Conservation (phyloP, 306 rosid species). For the Rosa multiflora region DNA sequence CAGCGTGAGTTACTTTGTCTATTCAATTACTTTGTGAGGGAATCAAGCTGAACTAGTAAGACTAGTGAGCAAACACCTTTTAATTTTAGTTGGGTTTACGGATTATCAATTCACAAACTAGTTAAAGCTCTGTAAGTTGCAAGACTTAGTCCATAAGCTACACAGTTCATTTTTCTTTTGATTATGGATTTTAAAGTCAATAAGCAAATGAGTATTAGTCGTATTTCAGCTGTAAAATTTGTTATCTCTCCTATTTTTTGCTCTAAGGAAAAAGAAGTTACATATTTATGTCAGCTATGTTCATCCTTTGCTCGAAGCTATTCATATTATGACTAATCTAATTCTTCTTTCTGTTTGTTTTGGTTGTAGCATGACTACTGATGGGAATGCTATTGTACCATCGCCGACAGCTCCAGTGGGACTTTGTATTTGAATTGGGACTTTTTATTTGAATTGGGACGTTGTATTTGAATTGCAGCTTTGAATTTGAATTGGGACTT, state of each 20-base stretch:
- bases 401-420: too few relatives aligned
- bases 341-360: too few relatives aligned
- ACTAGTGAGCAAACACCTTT: background rate
- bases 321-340: too few relatives aligned
- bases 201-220: background rate
- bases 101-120: background rate
- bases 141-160: background rate
- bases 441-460: too few relatives aligned
- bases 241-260: background rate
- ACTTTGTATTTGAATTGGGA: too few relatives aligned
- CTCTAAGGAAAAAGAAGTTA: background rate
- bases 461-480: too few relatives aligned
- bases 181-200: background rate
- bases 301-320: too few relatives aligned
- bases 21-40: background rate
- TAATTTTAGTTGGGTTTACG: background rate
- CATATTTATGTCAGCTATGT: background rate
- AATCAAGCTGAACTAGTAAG: background rate
- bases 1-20: conserved; percentile 54
- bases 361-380: too few relatives aligned
- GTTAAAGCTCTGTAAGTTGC: background rate
- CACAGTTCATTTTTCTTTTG: background rate
- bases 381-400: too few relatives aligned
- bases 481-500: too few relatives aligned
- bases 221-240: background rate